These are phyloP conservation scores for Trichoderma simmonsii DNA, from an alignment of 2,329 filamentous ascomycete genomes.

Conservation along the genomic window DNA sequence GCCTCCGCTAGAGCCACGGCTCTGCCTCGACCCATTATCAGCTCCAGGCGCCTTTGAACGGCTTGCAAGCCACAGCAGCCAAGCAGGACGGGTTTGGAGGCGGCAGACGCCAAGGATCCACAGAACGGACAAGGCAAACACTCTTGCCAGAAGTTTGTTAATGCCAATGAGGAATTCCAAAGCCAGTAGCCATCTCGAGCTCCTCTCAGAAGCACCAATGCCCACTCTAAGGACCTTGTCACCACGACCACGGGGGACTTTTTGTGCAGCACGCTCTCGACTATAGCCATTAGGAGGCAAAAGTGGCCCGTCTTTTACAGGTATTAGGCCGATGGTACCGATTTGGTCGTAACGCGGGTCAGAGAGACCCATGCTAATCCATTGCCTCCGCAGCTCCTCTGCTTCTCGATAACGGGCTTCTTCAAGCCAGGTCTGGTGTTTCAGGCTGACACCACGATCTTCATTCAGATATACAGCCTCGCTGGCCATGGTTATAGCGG, in stretches of 20 bases:
- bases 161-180: conserved; percentile 76
- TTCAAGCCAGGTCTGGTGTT: conserved; percentile 84
- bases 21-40: not conserved
- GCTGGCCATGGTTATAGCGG: conserved; percentile 85
- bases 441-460: conserved; percentile 70
- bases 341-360: conserved; percentile 50
- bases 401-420: conserved; percentile 79
- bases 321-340: conserved; percentile 54
- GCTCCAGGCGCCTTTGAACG: conserved; percentile 32
- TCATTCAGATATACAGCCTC: conserved; percentile 96
- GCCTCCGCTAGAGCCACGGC: not conserved
- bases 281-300: conserved; percentile 58
- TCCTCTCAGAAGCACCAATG: conserved; percentile 75
- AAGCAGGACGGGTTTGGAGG: conserved; percentile 38
- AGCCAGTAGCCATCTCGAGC: conserved; percentile 73
- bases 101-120: conserved; percentile 59
- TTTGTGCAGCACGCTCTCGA: conserved; percentile 66
- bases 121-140: conserved; percentile 31
- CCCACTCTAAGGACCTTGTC: conserved; percentile 56
- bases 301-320: conserved; percentile 46
- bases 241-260: conserved; percentile 45
- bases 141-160: conserved; percentile 40
- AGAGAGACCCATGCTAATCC: conserved; percentile 45
- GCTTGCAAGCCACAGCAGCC: conserved; percentile 56
- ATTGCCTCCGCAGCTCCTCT: conserved; percentile 55